phyloP scores from a whole-genome alignment of 2,329 filamentous ascomycete species.

The Gliomastix tumulicola region DNA sequence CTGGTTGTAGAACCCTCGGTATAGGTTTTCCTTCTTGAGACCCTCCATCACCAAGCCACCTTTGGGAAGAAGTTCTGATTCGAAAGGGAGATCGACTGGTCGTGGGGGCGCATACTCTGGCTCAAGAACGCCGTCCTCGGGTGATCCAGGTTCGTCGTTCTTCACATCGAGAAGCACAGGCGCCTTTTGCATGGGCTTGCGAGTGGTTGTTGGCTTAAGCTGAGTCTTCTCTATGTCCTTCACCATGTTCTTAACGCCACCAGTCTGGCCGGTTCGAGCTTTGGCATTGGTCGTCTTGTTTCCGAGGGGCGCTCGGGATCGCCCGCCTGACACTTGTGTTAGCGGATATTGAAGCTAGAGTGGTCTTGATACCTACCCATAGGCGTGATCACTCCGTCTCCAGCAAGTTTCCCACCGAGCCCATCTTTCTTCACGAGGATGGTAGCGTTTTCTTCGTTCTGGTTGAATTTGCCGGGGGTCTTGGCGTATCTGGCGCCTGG shows the following conservation, averaged over 20 bases:
- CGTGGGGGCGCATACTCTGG: slow-evolving; percentile 85
- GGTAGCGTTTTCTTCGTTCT: slow-evolving; percentile 75
- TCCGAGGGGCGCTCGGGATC: slow-evolving; percentile 80
- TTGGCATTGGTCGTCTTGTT: slow-evolving; percentile 97
- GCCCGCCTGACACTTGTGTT: slow-evolving; percentile 20
- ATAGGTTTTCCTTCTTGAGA: slow-evolving; percentile 49
- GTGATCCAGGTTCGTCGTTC: slow-evolving; percentile 30
- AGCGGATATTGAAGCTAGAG: slow-evolving; percentile 11
- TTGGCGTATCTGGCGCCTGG: slow-evolving; percentile 71
- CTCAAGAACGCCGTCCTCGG: slow-evolving; percentile 63
- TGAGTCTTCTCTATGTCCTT: slow-evolving; percentile 58
- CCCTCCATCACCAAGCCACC: slow-evolving; percentile 48
- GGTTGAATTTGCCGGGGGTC: slow-evolving; percentile 69
- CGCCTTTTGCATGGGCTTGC: slow-evolving; percentile 51
- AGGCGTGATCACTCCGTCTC: too few relatives aligned
- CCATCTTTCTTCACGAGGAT: slow-evolving; percentile 30
- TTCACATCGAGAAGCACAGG: slow-evolving; percentile 57
- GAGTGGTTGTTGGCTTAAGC: slow-evolving; percentile 49
- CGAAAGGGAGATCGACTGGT: slow-evolving; percentile 52
- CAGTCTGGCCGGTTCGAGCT: slow-evolving; percentile 58
- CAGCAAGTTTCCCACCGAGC: slow-evolving; percentile 45
- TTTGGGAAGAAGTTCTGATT: slow-evolving; percentile 61
- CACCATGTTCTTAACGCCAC: slow-evolving; percentile 52
- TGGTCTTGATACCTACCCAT: slow-evolving; percentile 37
- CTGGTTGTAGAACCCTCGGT: slow-evolving; percentile 54